Base-by-base conservation (phyloP, 2,329 filamentous ascomycete species). In the Penicillium expansum region DNA sequence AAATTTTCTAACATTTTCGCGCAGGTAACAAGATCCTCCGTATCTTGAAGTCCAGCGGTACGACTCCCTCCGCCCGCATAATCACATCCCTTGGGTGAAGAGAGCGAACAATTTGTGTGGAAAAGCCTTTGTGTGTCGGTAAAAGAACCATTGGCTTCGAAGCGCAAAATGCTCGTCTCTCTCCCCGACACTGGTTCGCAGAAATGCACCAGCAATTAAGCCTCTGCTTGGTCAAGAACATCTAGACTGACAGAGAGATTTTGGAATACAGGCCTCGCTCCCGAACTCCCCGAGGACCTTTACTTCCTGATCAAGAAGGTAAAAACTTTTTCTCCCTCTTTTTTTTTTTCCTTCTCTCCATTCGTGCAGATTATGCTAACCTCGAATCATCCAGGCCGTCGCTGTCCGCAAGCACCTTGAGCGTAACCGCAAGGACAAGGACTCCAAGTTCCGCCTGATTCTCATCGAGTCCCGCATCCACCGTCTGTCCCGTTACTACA, bases 301-400 rank as follows among this genome's bases (percentile, higher is more conserved):
- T 99, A 97, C 89, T 96, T 96, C 90, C 86, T 97, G 80, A 97
- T 97, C 91, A 97, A 97, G 90, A 99, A 99, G 92, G 93, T 95
- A 78, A 75, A 29, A 37, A 29, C 20, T 57, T 20, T 30, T 38
- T 35, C 39, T 2, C 7, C 18, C 22, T 14, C 22, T 10, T 1
- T 6, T 5, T 5, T 5, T 14, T n/a, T 18, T 49, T 29, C n/a
- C 5, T 6, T 4, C 4, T 22, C 2, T 18, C 13, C 9, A 44
- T 9, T 4, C 11, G 0, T 43, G 10, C 11, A 45, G 42, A 38
- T 18, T 7, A 43, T 35, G 41, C 61, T 63, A 61, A 61, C 30
- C 14, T 14, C 11, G n/a, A 14, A 50, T 37, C 18, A 13, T 30
- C 33, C 62, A 94, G 92, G 92, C 92, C 73, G 92, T 97, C 73